Base-by-base conservation (phyloP, 805 yeast genomes). In the Yarrowia sp. region DNA sequence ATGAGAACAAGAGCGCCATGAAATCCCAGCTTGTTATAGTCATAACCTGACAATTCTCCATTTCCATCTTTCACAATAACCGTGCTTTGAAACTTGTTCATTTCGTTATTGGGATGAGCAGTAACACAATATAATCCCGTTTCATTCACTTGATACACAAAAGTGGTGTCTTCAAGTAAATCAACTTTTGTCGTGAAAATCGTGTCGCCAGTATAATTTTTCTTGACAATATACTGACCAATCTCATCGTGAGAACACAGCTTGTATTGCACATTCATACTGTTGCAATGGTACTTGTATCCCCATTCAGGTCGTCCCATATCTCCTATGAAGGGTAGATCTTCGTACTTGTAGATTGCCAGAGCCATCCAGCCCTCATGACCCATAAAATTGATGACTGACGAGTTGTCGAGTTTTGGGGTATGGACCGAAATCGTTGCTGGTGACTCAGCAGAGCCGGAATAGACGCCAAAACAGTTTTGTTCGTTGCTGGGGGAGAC, bases 341-440 rank as follows among this genome's bases (percentile, higher is more conserved):
- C 64, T 4, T 43, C 50, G 42, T 58, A 58, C 35, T 43, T 43
- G 51, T 58, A 58, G 13, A 58, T 58, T 1, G 51, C 64, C 42
- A 58, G 15, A 1, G 64, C 50, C 51, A 58, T 43, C 64, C 64
- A 58, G 9, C 64, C 64, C 32, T 58, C 64, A n/a, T 58, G 64
- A 14, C 64, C 64, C 64, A 58, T 43, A 14, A 43, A 43, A 14
- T 58, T 58, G 51, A 44, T 58, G 15, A 58, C 51, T 5, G 42
- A 33, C 8, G 41, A 47, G n/a, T 58, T 44, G 11, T 33, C 35
- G 5, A 58, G 43, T 31, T 58, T 44, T 0, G 64, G 64, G 0
- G 50, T 58, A 28, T 1, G 22, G 4, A 58, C 64, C 8, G 51
- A 33, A 11, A 58, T 58, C 7, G 35, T 7, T 13, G 38, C 47